Conservation (phyloP, 768 basidiomycete genomes). For the Chlorophyllum brunneum region DNA sequence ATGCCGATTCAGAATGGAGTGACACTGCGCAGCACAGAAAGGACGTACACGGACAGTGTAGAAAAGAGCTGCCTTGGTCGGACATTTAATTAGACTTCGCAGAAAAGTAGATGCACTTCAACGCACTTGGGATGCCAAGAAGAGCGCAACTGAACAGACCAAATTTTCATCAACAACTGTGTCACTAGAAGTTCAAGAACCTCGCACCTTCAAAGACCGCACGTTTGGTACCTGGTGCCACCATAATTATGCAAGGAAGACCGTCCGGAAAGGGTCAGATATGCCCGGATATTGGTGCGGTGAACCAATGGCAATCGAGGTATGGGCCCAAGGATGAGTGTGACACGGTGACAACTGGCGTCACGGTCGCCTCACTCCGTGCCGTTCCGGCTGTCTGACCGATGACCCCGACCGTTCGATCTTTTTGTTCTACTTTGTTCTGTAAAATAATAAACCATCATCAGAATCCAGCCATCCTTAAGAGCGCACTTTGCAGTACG, state of each 20-base stretch:
- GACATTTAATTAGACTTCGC: constrained; percentile 18
- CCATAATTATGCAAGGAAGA: constrained; percentile 18
- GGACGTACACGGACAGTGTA: constrained; percentile 68
- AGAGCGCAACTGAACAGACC: constrained; percentile 41
- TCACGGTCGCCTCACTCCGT: no score
- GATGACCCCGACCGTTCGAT: no score
- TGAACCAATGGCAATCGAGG: neutral
- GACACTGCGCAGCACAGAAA: neutral
- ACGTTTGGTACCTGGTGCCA: constrained; percentile 36
- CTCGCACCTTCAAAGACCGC: constrained; percentile 41
- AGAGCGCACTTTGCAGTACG: no score
- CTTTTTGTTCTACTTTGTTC: no score
- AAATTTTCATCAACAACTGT: constrained; percentile 11
- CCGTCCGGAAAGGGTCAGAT: neutral
- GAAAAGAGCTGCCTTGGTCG: constrained; percentile 68
- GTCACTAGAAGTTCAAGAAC: neutral
- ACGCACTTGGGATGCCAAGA: constrained; percentile 49
- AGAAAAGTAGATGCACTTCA: constrained; percentile 3
- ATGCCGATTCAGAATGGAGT: neutral
- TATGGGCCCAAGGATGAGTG: no score
- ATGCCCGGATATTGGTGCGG: neutral
- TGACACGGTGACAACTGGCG: no score
- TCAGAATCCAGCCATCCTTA: no score
- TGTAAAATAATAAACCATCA: no score
- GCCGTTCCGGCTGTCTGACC: no score